Evolutionary conservation across 2,329 filamentous ascomycete genomes (phyloP), one percentile per base, ranked within the genome.

Genomic region (Fusarium sp.): DNA sequence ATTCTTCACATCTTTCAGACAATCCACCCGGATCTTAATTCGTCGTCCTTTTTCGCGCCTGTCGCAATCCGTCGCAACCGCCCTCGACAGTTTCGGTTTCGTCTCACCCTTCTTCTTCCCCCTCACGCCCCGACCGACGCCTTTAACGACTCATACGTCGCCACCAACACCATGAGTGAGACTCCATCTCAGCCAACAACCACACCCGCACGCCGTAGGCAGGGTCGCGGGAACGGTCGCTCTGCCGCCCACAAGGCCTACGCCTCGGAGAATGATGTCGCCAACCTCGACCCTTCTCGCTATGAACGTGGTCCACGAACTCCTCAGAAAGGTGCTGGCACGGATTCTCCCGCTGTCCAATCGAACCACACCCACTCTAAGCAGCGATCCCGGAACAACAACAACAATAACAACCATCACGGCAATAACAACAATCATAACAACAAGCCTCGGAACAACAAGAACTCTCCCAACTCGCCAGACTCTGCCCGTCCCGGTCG

Each of bases 251-350:
- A 86, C 69, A 90, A 88, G 80, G 86, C 85, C n/a, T 90, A 91
- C 76, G 89, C 87, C 27, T 91, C 89, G 5, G 89, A 91, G 79
- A 90, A 88, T 76, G 89, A 91, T 76, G 81, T 76, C 39, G 75
- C 74, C 50, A 76, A 70, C 45, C 68, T 81, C 66, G 78, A 81
- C 35, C 74, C 81, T 79, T 52, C 81, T 72, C 72, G 83, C 81
- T 73, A 82, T 77, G 68, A 77, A 75, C 61, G 80, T 78, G 74
- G 82, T 75, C 78, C 84, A 72, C 77, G 85, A 80, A 90, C 89
- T 3, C 89, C 89, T 3, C 83, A 84, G 64, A 89, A 88, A 76
- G 67, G 77, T 23, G 74, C 76, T 39, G 77, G 76, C 30, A 76
- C 83, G 30, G 83, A 83, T 57, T 83, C 83, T 35, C 80, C 83